Conservation (phyloP, 495 filamentous ascomycete genomes). For the Daldinia caldariorum region DNA sequence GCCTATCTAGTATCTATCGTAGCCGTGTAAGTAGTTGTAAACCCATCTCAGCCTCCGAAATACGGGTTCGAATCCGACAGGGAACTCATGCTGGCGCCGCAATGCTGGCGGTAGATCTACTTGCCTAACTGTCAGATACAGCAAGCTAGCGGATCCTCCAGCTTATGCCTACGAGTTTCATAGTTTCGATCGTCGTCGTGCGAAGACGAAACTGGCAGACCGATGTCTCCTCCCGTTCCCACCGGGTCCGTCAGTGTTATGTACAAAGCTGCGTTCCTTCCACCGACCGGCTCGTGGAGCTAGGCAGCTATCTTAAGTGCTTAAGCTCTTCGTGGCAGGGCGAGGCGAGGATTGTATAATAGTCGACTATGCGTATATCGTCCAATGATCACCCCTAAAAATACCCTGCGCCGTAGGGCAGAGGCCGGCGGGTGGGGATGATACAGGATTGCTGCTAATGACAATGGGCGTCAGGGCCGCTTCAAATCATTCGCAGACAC, state of each 20-base stretch:
- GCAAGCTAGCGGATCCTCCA: conserved; percentile 33
- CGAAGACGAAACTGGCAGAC: background rate
- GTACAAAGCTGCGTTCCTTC: background rate
- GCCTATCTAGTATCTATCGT: background rate
- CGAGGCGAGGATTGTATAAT: background rate
- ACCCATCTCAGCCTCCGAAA: conserved; percentile 9
- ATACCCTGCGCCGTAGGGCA: conserved; percentile 15
- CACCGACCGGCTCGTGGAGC: background rate
- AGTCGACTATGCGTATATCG: background rate
- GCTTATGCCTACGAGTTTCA: conserved; percentile 17
- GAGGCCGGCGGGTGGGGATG: background rate
- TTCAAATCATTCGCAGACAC: background rate
- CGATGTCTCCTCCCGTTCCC: background rate
- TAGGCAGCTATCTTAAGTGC: background rate
- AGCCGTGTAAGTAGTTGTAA: background rate
- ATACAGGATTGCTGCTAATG: background rate
- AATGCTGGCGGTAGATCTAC: background rate
- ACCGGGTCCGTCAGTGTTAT: background rate
- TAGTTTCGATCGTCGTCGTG: background rate
- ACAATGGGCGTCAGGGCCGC: background rate
- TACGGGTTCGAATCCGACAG: conserved; percentile 12
- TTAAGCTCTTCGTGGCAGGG: background rate
- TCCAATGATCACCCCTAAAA: background rate
- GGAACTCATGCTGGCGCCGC: conserved; percentile 12
- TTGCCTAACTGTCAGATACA: background rate